phyloP scores from a whole-genome alignment of 805 yeast species.

The Blastobotrys peoriensis region DNA sequence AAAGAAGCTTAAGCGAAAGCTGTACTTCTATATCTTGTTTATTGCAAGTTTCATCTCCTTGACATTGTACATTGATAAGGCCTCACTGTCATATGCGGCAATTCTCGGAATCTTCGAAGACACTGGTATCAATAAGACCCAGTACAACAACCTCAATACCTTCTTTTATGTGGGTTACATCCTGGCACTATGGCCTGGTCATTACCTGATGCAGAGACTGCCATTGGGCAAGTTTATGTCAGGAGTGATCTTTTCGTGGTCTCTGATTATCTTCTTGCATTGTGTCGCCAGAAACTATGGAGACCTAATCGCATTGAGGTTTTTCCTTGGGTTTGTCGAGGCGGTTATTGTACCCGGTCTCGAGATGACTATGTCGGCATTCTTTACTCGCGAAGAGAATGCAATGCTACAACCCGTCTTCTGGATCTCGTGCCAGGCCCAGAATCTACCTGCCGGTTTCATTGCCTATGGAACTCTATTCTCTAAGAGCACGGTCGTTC shows the following conservation, averaged over 20 bases:
- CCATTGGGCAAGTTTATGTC: conserved; percentile 31
- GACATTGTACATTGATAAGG: conserved; percentile 37
- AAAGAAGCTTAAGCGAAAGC: conserved; percentile 6
- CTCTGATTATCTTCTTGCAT: no score
- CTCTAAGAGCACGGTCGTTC: no score
- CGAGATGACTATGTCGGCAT: no score
- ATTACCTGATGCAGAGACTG: conserved; percentile 36
- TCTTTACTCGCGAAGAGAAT: no score
- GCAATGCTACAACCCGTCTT: no score
- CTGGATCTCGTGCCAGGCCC: no score
- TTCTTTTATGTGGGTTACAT: conserved; percentile 44
- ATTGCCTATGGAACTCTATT: no score
- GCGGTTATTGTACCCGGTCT: no score
- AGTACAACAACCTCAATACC: conserved; percentile 43
- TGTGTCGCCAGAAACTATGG: no score
- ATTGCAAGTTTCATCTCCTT: conserved; percentile 3
- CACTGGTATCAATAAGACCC: conserved; percentile 34
- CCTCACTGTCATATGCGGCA: conserved; percentile 37
- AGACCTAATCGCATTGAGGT: no score
- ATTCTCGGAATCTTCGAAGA: conserved; percentile 33
- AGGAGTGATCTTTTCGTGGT: conserved; percentile 32
- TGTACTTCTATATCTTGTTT: conserved; percentile 5
- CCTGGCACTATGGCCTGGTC: conserved; percentile 41
- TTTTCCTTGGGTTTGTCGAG: no score
- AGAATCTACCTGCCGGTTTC: no score